Base-by-base conservation (phyloP, 2,329 filamentous ascomycete species). In the Nemania sp. region DNA sequence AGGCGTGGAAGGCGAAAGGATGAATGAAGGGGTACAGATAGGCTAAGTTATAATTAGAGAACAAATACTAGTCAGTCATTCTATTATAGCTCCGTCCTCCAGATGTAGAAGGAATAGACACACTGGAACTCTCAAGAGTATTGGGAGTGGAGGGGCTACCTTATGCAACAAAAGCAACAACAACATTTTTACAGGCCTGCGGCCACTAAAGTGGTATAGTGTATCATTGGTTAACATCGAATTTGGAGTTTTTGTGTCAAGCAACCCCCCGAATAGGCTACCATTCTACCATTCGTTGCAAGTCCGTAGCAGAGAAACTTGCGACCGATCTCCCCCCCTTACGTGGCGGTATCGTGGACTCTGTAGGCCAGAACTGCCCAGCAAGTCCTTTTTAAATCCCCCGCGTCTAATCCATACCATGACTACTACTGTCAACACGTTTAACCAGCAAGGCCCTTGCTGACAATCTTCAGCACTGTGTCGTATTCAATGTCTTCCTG, bases 401-500 rank as follows among this genome's bases (percentile, higher is more conserved):
- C 52, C 49, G 25, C 25, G 52, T 63, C 51, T 62, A 56, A 56
- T 61, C 52, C 54, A 55, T 55, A 39, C 18, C 42, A 21, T 43
- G 48, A 29, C 51, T 40, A 29, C 51, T 40, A 39, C 17, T 43
- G 10, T 45, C 18, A 12, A 29, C 56, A 56, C 51, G 65, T 67
- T 77, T 80, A 82, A 72, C 73, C 74, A 68, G 83, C 81, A 72
- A 81, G 74, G 71, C 84, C 81, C 83, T 88, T 86, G 83, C 83
- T 86, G 78, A 88, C 82, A 62, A 79, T 81, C 78, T 82, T 83
- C 77, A 92, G 79, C 74, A 94, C 83, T 72, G 81, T 83, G 66
- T 90, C 86, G 77, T 87, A 88, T 80, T 93, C 90, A 74, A 95
- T 90, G 77, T 94, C 90, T 77, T 92, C 89, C 69, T 80, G 78